Conservation (phyloP, 257 asterid species). For the Fraxinus excelsior region DNA sequence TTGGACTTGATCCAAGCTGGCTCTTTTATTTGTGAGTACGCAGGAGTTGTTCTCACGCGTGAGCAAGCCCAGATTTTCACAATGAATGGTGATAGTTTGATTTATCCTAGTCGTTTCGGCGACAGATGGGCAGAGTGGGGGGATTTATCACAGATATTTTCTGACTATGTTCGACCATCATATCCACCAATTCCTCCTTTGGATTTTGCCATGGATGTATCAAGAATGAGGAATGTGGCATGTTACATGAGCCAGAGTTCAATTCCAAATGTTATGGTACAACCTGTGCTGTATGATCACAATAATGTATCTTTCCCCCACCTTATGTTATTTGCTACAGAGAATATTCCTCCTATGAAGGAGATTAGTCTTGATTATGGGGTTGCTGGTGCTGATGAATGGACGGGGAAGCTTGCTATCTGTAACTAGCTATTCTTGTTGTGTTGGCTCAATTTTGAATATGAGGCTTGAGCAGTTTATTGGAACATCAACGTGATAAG, state of each 20-base stretch:
- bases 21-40: constrained; percentile 71
- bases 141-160: constrained; percentile 48
- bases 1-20: constrained; percentile 86
- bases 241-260: constrained; percentile 63
- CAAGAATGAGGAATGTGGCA: constrained; percentile 59
- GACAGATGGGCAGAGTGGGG: constrained; percentile 70
- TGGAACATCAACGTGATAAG: constrained; percentile 31
- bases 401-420: constrained; percentile 63
- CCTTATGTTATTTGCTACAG: constrained; percentile 85
- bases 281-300: constrained; percentile 72
- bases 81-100: constrained; percentile 77
- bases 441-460: constrained; percentile 22
- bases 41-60: constrained; percentile 76
- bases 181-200: constrained; percentile 52
- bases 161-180: constrained; percentile 46
- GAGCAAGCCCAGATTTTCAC: constrained; percentile 66
- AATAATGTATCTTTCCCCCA: constrained; percentile 68
- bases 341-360: constrained; percentile 81
- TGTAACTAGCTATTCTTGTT: constrained; percentile 40
- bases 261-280: constrained; percentile 65
- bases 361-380: constrained; percentile 87
- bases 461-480: constrained; percentile 20
- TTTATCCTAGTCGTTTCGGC: constrained; percentile 64
- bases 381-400: constrained; percentile 46
- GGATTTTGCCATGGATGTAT: constrained; percentile 69